phyloP scores from a whole-genome alignment of 805 yeast genomes.

The Saitoella complicata region DNA sequence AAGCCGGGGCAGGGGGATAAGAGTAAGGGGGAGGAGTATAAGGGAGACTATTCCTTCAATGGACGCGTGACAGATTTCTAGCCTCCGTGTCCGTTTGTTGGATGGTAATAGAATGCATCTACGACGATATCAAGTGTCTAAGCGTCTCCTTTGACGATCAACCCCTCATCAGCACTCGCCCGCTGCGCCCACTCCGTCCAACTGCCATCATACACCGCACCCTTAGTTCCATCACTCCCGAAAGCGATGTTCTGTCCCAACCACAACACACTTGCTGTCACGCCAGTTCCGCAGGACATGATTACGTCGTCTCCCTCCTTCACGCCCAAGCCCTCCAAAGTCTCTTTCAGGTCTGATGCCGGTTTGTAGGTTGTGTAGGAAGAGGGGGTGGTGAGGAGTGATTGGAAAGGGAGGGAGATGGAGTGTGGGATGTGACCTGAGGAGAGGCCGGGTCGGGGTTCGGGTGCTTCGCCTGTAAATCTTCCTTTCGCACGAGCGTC shows the following conservation, averaged over 20 bases:
- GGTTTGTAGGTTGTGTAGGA: slow-evolving; percentile 26
- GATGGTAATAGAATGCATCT: no score
- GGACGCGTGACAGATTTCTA: slow-evolving; percentile 93
- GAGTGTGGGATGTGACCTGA: slow-evolving; percentile 85
- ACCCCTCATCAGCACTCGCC: slow-evolving; percentile 32
- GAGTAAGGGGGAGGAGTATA: no score
- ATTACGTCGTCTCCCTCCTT: slow-evolving; percentile 46
- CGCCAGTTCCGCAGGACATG: slow-evolving; percentile 92
- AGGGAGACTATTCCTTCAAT: slow-evolving; percentile 81
- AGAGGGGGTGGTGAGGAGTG: slow-evolving; percentile 26
- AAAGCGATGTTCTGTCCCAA: slow-evolving; percentile 45
- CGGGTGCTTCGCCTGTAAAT: slow-evolving; percentile 66
- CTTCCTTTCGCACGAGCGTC: slow-evolving; percentile 74
- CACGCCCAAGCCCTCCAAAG: slow-evolving; percentile 30
- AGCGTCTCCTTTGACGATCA: slow-evolving; percentile 29
- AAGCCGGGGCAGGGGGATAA: no score
- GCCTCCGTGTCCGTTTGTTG: no score
- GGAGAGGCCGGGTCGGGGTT: slow-evolving; percentile 74
- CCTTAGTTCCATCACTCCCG: slow-evolving; percentile 25
- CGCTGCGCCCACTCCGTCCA: slow-evolving; percentile 66
- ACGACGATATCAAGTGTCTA: no score
- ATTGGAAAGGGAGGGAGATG: slow-evolving; percentile 58
- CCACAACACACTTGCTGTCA: slow-evolving; percentile 77
- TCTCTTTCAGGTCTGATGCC: slow-evolving; percentile 29
- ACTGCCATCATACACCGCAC: slow-evolving; percentile 55